These are phyloP conservation scores for Collybiopsis confluens DNA, from an alignment of 768 basidiomycete species.

Conservation along the genomic window DNA sequence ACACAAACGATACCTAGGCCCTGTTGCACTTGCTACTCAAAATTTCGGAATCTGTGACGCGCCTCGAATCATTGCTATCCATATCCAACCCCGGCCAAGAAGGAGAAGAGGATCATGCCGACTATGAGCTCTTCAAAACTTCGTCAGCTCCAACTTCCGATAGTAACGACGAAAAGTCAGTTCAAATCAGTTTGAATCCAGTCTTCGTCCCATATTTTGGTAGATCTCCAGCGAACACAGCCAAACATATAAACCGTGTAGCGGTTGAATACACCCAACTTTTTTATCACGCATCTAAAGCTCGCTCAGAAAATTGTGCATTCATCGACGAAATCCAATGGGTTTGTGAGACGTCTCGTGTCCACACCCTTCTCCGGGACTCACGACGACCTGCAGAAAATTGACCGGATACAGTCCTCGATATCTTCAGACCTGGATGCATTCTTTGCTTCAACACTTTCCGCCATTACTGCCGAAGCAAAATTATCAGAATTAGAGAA, in stretches of 20 bases:
- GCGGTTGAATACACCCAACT: constrained; percentile 91
- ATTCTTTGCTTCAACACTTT: constrained; percentile 64
- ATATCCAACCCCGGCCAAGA: constrained; percentile 54
- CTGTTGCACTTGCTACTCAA: constrained; percentile 84
- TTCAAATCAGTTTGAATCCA: no score
- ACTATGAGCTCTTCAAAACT: constrained; percentile 11
- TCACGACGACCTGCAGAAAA: constrained; percentile 42
- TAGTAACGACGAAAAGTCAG: constrained; percentile 31
- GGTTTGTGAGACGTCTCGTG: constrained; percentile 45
- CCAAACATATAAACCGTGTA: constrained; percentile 79
- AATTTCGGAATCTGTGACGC: constrained; percentile 85
- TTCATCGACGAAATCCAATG: constrained; percentile 84
- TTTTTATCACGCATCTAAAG: constrained; percentile 84
- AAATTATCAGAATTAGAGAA: constrained; percentile 62
- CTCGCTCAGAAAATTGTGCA: constrained; percentile 66
- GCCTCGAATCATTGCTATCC: constrained; percentile 81
- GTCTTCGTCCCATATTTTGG: no score
- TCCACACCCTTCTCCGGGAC: not conserved
- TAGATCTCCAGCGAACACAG: constrained; percentile 56
- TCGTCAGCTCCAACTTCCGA: not conserved
- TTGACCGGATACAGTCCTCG: constrained; percentile 80
- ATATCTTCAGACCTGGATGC: constrained; percentile 84
- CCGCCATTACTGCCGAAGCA: constrained; percentile 43
- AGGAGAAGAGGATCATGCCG: constrained; percentile 26
- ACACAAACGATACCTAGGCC: constrained; percentile 40